Conservation (phyloP, 2,329 filamentous ascomycete species). For the Pseudopyricularia cyperi region DNA sequence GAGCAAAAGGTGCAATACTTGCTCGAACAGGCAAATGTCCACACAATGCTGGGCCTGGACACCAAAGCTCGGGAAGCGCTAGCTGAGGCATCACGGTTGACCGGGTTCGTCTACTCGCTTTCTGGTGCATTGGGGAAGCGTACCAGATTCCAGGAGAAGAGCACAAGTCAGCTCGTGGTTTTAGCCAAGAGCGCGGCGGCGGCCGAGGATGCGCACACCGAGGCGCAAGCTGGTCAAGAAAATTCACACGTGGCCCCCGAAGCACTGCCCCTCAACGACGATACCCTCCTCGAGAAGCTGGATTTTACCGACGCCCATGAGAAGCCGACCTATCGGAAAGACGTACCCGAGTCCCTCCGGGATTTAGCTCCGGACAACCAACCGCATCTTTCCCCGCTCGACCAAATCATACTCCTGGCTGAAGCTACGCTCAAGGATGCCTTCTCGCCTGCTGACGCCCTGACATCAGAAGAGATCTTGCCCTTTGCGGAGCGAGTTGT, state of each 20-base stretch:
- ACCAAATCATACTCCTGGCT: slow-evolving; percentile 82
- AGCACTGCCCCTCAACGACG: slow-evolving; percentile 72
- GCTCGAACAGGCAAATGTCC: slow-evolving; percentile 69
- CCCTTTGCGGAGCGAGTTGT: slow-evolving; percentile 85
- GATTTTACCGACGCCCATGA: slow-evolving; percentile 45
- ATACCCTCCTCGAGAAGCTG: slow-evolving; percentile 82
- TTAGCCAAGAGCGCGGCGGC: slow-evolving; percentile 58
- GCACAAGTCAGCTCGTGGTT: slow-evolving; percentile 80
- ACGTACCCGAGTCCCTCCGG: slow-evolving; percentile 48
- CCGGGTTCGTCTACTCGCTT: slow-evolving; percentile 67
- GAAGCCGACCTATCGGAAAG: slow-evolving; percentile 6
- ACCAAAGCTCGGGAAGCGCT: slow-evolving; percentile 60
- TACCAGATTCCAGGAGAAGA: slow-evolving; percentile 67
- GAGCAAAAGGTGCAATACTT: slow-evolving; percentile 56
- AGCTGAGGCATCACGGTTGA: slow-evolving; percentile 49
- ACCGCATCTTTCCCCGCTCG: slow-evolving; percentile 67
- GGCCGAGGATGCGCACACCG: slow-evolving; percentile 8
- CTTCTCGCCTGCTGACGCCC: slow-evolving; percentile 64
- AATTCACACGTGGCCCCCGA: slow-evolving; percentile 34
- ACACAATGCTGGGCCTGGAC: slow-evolving; percentile 75
- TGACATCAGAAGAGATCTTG: slow-evolving; percentile 87
- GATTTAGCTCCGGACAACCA: slow-evolving; percentile 66
- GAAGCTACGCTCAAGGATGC: slow-evolving; percentile 84
- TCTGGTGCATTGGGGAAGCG: slow-evolving; percentile 80
- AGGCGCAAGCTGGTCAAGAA: slow-evolving; percentile 6